Percentiles rank a stretch among this genome's conserved stretches.
Conservation (phyloP, 2,329 filamentous ascomycete genomes). For the Tetracladium maxilliforme region DNA sequence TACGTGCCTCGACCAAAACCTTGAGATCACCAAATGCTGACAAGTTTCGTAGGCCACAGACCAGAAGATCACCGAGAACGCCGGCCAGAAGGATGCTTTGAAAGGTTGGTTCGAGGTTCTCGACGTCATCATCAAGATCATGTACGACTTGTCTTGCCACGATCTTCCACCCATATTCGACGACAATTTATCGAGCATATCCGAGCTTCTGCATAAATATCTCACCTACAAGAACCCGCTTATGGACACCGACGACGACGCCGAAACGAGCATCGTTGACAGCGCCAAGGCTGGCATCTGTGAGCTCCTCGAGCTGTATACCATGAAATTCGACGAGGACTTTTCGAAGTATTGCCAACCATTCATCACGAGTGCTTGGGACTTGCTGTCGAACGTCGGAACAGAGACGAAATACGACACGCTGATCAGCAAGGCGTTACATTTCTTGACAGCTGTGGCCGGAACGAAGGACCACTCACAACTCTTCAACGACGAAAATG, state of each 20-base stretch:
- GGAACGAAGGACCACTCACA: slow-evolving; percentile 63
- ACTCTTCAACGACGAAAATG: slow-evolving; percentile 70
- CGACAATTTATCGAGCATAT: slow-evolving; percentile 67
- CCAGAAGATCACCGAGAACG: slow-evolving; percentile 57
- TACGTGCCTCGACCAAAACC: slow-evolving; percentile 20
- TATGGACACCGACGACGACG: slow-evolving; percentile 75
- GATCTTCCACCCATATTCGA: slow-evolving; percentile 92
- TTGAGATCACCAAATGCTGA: slow-evolving; percentile 2
- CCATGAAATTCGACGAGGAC: slow-evolving; percentile 89
- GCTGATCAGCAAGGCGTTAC: slow-evolving; percentile 83
- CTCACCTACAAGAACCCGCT: slow-evolving; percentile 77
- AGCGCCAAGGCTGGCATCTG: slow-evolving; percentile 89
- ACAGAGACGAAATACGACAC: slow-evolving; percentile 87
- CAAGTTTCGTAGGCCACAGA: slow-evolving; percentile 47
- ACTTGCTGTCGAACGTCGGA: slow-evolving; percentile 72
- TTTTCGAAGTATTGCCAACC: slow-evolving; percentile 68
- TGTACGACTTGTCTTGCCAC: slow-evolving; percentile 95
- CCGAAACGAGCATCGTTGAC: slow-evolving; percentile 72
- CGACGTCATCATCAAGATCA: slow-evolving; percentile 77
- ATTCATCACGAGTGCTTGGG: slow-evolving; percentile 87
- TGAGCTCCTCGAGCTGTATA: slow-evolving; percentile 77
- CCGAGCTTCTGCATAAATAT: slow-evolving; percentile 78
- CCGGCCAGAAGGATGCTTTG: slow-evolving; percentile 59
- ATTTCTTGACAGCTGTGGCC: slow-evolving; percentile 85
- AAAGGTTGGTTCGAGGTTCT: slow-evolving; percentile 72